Base-by-base conservation (phyloP, 345 rosid species). In the Euphorbia tirucalli region DNA sequence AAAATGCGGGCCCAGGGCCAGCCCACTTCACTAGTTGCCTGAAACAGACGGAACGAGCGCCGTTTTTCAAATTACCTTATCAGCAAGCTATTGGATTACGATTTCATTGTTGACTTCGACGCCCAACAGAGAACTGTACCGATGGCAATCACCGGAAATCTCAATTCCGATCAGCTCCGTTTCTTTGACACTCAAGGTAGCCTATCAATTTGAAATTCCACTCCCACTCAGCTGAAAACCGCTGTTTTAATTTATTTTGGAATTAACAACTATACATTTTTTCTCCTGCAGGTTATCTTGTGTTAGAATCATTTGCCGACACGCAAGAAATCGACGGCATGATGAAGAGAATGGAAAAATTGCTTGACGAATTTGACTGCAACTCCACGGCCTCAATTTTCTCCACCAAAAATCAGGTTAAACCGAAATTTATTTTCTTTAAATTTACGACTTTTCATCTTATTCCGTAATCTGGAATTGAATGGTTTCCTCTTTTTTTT, bases 351-450 rank as follows among this genome's bases (percentile, higher is more conserved):
- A 90, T 93, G 96, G 73, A 74, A 13, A 78, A 75, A 41, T 80
- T 96, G 81, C 88, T 96, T 14, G 68, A 71, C 44, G 85, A 83
- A 2, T 95, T 89, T 68, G 97, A 90, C 69, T 80, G 69, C 66
- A 77, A 91, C 63, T 61, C 71, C 68, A 78, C 82, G 66, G 82
- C 90, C 54, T 95, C 93, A 4, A 77, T 96, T 63, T 96, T 93
- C 91, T 95, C 99, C 68, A 89, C 99, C 69, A 93, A 66, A 72
- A 89, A 91, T 68, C 99, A 89, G 90, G 97, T 94, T 73, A 5
- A 8, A n/a, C 27, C 30, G 1, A 52, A 46, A 15, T 39, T 0
- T 24, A 28, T 66, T 16, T 39, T 48, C 4, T 48, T 19, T 1
- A 9, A 27, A 24, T 1, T 11, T 16, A 1, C 19, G 1, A 24